These are phyloP conservation scores for Boletus holoroseus DNA, from an alignment of 1,284 basidiomycete genomes.

Conservation along the genomic window DNA sequence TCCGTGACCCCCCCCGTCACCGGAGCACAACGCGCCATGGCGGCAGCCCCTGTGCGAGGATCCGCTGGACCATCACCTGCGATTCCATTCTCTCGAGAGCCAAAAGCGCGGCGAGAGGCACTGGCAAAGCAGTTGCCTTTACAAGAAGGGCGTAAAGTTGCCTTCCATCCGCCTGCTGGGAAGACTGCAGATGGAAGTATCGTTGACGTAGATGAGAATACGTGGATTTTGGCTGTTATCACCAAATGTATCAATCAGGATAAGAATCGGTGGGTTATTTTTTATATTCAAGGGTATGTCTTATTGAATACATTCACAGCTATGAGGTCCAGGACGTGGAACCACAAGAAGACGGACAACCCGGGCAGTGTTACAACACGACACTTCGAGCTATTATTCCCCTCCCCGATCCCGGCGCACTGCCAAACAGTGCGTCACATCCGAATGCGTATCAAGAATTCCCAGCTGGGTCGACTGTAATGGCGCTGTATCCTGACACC, in stretches of 20 bases:
- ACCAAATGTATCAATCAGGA: slow-evolving; percentile 63
- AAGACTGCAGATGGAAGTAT: slow-evolving; percentile 43
- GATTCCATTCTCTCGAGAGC: slow-evolving; percentile 57
- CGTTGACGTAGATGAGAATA: slow-evolving; percentile 58
- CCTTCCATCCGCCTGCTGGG: slow-evolving; percentile 62
- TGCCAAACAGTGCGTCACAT: slow-evolving; percentile 54
- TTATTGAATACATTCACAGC: slow-evolving; percentile 34
- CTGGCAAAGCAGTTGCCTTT: slow-evolving; percentile 59
- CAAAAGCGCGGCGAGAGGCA: slow-evolving; percentile 58
- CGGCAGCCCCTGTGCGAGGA: slow-evolving; percentile 41
- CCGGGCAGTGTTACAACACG: slow-evolving; percentile 66
- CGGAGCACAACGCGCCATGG: slow-evolving; percentile 41
- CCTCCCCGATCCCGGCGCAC: slow-evolving; percentile 63
- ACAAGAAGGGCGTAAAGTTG: slow-evolving; percentile 67
- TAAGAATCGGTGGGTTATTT: slow-evolving; percentile 49
- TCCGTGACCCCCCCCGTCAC: slow-evolving; percentile 35
- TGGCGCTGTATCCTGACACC: slow-evolving; percentile 80
- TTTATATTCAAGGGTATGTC: not conserved
- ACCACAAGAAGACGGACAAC: slow-evolving; percentile 68
- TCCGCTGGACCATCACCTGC: slow-evolving; percentile 54
- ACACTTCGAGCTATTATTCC: slow-evolving; percentile 67
- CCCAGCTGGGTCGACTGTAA: slow-evolving; percentile 61
- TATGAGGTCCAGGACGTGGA: slow-evolving; percentile 81
- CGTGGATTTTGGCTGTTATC: slow-evolving; percentile 76
- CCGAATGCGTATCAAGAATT: slow-evolving; percentile 67